These are phyloP conservation scores for Phytophthora macrochlamydospora DNA, from an alignment of 352 stramenopile genomes.

Conservation along the genomic window DNA sequence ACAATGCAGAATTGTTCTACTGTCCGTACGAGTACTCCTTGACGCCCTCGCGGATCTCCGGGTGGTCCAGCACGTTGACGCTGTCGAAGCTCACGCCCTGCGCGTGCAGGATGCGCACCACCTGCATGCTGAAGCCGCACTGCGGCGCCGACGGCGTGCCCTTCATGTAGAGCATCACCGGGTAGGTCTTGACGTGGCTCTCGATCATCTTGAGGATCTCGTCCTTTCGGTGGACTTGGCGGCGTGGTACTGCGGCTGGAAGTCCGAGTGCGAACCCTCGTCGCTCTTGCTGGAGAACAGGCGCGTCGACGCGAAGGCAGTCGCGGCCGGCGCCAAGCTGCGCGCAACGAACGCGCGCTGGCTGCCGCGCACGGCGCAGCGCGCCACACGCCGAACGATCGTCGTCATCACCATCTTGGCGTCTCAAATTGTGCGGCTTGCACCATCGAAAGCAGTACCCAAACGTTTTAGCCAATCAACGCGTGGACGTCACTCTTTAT, in stretches of 20 bases:
- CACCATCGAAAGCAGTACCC: neutral
- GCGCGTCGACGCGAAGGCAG: constrained; percentile 8
- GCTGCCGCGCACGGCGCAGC: constrained; percentile 30
- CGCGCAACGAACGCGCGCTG: constrained; percentile 6
- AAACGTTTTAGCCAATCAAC: neutral
- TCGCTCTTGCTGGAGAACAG: constrained; percentile 52
- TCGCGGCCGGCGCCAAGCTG: constrained; percentile 3
- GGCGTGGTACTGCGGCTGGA: constrained; percentile 87
- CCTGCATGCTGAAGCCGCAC: constrained; percentile 98
- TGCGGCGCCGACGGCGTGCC: constrained; percentile 96
- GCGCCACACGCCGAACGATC: constrained; percentile 41
- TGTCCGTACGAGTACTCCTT: constrained; percentile 96
- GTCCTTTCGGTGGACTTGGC: constrained; percentile 81
- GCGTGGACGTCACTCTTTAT: constrained; percentile 16
- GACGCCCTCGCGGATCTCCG: constrained; percentile 97
- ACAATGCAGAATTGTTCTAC: constrained; percentile 9
- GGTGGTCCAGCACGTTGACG: constrained; percentile 99
- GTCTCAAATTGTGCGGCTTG: constrained; percentile 10
- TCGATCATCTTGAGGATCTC: constrained; percentile 92
- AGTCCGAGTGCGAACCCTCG: constrained; percentile 88
- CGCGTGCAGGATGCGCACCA: constrained; percentile 95
- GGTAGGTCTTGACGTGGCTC: constrained; percentile 90
- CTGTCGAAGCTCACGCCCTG: constrained; percentile 96
- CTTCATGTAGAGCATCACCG: constrained; percentile 99
- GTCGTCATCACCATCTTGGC: constrained; percentile 37